phyloP scores from a whole-genome alignment of 179 eudicot genomes.

The Beta lomatogona region DNA sequence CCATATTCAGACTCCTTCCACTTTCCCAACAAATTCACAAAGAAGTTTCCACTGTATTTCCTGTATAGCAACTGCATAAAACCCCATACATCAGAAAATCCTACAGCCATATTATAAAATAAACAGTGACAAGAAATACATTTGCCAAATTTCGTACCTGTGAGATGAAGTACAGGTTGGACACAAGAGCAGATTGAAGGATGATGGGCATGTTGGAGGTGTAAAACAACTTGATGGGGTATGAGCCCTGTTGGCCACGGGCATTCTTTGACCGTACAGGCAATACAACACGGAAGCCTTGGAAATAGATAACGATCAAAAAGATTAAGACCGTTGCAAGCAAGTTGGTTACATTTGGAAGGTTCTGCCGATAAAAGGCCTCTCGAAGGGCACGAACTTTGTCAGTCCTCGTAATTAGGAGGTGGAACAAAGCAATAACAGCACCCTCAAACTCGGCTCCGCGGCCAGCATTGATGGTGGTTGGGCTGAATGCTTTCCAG shows the following conservation, averaged over 20 bases:
- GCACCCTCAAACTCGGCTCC: conserved; percentile 95
- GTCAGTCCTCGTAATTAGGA: conserved; percentile 73
- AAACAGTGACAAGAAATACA: conserved; percentile 15
- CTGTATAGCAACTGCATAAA: conserved; percentile 63
- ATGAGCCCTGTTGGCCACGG: conserved; percentile 84
- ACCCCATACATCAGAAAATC: neutral
- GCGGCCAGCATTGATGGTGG: conserved; percentile 82
- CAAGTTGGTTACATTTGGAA: conserved; percentile 79
- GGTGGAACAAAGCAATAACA: conserved; percentile 77
- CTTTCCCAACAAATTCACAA: conserved; percentile 71
- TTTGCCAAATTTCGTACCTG: conserved; percentile 43
- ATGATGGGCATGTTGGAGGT: conserved; percentile 90
- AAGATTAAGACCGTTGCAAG: conserved; percentile 77
- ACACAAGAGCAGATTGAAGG: conserved; percentile 86
- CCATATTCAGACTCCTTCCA: conserved; percentile 87
- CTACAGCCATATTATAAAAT: neutral
- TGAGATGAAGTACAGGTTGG: conserved; percentile 81
- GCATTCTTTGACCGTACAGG: conserved; percentile 84
- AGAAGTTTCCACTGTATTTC: conserved; percentile 69
- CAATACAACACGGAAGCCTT: conserved; percentile 85
- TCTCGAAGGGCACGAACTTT: conserved; percentile 81
- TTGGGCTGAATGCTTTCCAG: conserved; percentile 94
- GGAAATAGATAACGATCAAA: conserved; percentile 79
- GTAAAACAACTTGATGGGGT: conserved; percentile 79
- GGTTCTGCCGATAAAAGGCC: conserved; percentile 82